These are phyloP conservation scores for Selaginella tamariscina DNA, from an alignment of 75 land plant species.

Conservation along the genomic window DNA sequence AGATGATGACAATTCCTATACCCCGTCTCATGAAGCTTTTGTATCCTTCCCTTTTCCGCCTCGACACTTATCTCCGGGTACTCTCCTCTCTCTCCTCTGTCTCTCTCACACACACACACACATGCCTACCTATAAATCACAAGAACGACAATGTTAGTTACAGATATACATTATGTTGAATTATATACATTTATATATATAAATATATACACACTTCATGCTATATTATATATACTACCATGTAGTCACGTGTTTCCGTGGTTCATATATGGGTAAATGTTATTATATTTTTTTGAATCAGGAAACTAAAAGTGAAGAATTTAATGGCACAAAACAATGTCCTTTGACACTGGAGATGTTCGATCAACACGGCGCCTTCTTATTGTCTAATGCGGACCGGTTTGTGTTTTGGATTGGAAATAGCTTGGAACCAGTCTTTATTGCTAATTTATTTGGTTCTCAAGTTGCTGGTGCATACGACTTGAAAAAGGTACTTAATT, in stretches of 20 bases:
- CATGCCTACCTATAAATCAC: no score
- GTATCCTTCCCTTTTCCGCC: slow-evolving; percentile 61
- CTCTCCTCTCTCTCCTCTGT: no score
- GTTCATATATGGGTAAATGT: not conserved
- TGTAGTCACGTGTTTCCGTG: no score
- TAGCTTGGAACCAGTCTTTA: slow-evolving; percentile 47
- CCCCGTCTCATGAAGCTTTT: slow-evolving; percentile 56
- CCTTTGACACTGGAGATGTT: slow-evolving; percentile 50
- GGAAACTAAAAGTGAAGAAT: slow-evolving; percentile 30
- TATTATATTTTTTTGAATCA: slow-evolving; percentile 11
- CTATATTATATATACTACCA: no score
- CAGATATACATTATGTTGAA: slow-evolving; percentile 31
- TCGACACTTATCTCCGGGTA: slow-evolving; percentile 69
- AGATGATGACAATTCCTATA: slow-evolving; percentile 74
- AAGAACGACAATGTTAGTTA: no score
- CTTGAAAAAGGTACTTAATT: slow-evolving; percentile 52
- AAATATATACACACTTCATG: no score
- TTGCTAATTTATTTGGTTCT: slow-evolving; percentile 45
- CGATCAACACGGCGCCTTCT: slow-evolving; percentile 71
- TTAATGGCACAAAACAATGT: slow-evolving; percentile 24
- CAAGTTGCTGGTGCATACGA: slow-evolving; percentile 51
- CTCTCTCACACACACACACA: no score
- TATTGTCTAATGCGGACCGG: slow-evolving; percentile 62
- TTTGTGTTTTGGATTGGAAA: slow-evolving; percentile 83
- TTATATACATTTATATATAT: no score